phyloP scores from a whole-genome alignment of 306 rosid genomes.

The Citrullus colocynthis region DNA sequence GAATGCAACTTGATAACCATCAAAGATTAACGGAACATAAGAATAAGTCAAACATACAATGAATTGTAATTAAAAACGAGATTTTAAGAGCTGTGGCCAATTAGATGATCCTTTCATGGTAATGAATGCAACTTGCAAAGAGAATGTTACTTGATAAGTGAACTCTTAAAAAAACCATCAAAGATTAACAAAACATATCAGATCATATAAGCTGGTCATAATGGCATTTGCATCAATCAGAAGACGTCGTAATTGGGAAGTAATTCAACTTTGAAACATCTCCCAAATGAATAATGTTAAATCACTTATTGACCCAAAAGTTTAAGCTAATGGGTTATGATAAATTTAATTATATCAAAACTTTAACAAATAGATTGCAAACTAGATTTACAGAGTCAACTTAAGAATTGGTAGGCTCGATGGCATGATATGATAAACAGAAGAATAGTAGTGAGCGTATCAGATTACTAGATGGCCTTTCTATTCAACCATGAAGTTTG shows the following conservation, averaged over 20 bases:
- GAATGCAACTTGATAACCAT: background rate
- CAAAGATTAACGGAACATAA: no score
- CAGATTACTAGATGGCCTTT: background rate
- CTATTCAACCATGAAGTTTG: background rate
- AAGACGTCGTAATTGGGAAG: background rate
- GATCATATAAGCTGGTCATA: background rate
- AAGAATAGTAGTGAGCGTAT: background rate
- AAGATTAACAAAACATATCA: background rate
- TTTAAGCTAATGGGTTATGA: no score
- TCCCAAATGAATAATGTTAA: background rate
- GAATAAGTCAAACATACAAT: no score
- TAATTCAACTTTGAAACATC: background rate
- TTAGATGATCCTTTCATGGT: background rate
- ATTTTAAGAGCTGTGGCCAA: background rate
- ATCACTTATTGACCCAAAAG: no score
- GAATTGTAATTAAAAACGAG: background rate
- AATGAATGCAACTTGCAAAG: background rate
- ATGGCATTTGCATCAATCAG: background rate
- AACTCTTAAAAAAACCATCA: background rate
- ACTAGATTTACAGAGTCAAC: background rate
- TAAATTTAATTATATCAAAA: no score
- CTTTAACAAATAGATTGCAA: background rate
- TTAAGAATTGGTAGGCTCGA: background rate
- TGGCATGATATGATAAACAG: background rate
- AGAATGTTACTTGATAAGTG: background rate